Base-by-base conservation (phyloP, 2,329 filamentous ascomycete species). In the Fusarium odoratissimum region DNA sequence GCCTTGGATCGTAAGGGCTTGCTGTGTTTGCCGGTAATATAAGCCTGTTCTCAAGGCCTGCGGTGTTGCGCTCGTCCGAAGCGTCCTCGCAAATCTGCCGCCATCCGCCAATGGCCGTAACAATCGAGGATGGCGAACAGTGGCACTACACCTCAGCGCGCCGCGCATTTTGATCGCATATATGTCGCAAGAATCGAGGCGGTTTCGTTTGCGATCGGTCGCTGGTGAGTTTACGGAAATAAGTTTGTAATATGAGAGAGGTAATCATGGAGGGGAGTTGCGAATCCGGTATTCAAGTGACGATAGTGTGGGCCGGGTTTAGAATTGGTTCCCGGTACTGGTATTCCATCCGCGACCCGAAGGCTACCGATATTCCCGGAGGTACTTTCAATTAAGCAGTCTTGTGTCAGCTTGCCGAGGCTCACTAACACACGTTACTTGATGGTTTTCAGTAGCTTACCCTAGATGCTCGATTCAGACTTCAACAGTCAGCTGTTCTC, bases 231-330 rank as follows among this genome's bases (percentile, higher is more conserved):
- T 66, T 66, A 60, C 64, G 23, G 28, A 28, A 55, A 30, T 55
- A 56, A 45, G 21, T 44, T 33, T 60, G 37, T 38, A 21, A 46
- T 65, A 52, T 54, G 64, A 63, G 58, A 55, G 58, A 41, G 60
- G 33, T 65, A 60, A 35, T 56, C 73, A 59, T 72, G 67, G 73
- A 69, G 70, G 66, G 71, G 67, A 72, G 57, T 71, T 71, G 74
- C 74, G 66, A 77, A 71, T 66, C 74, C 68, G 75, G 73, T 60
- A 63, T 77, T 73, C 64, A 69, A 74, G 60, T 63, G 60, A 78
- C 69, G 74, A 75, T 68, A 59, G 49, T 66, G 75, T 76, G 76
- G 76, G 73, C 65, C 73, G 76, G 76, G 60, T 57, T 73, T 74
- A 78, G 67, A 78, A 74, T 66, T 77, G 69, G 73, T 69, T 44